Evolutionary conservation across 78 protist genomes (phyloP).

Genomic region (Chrysochromulina tobinii): DNA sequence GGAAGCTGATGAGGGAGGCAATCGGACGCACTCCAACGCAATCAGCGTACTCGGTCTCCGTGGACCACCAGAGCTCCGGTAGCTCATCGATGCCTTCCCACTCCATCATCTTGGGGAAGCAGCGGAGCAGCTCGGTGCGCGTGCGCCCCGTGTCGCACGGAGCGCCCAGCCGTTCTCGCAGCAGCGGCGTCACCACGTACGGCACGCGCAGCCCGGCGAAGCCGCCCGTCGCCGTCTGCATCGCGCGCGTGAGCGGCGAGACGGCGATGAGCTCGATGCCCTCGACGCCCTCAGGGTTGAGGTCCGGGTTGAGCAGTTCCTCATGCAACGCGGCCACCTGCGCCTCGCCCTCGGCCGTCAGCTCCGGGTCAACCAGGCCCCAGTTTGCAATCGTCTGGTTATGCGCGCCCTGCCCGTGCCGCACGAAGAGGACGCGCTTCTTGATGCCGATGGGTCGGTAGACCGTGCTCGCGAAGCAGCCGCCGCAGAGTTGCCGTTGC

Average conservation of each 20-base stretch:
- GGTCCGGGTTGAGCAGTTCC: background rate
- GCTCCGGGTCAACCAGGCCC: background rate
- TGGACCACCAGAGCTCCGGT: background rate
- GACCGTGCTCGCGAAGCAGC: no score
- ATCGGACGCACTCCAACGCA: no score
- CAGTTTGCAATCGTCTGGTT: background rate
- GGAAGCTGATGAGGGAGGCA: no score
- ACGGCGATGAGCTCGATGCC: background rate
- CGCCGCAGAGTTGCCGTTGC: no score
- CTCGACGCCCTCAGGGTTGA: background rate
- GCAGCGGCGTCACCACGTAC: background rate
- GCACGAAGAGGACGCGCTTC: background rate
- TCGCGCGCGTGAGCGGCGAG: slow-evolving; percentile 13
- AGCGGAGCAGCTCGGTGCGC: background rate
- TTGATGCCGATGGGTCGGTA: no score
- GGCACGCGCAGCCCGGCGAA: background rate
- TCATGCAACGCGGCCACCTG: background rate
- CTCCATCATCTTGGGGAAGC: background rate
- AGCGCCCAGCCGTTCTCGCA: background rate
- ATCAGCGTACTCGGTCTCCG: background rate
- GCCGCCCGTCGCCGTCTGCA: background rate
- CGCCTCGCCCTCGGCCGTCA: background rate
- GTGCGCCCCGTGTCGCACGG: background rate
- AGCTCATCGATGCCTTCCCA: background rate
- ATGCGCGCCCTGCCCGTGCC: slow-evolving; percentile 8